Evolutionary conservation across 2,329 filamentous ascomycete species (phyloP), one percentile per base, ranked within the genome.

Genomic region (Xylaria sp.): DNA sequence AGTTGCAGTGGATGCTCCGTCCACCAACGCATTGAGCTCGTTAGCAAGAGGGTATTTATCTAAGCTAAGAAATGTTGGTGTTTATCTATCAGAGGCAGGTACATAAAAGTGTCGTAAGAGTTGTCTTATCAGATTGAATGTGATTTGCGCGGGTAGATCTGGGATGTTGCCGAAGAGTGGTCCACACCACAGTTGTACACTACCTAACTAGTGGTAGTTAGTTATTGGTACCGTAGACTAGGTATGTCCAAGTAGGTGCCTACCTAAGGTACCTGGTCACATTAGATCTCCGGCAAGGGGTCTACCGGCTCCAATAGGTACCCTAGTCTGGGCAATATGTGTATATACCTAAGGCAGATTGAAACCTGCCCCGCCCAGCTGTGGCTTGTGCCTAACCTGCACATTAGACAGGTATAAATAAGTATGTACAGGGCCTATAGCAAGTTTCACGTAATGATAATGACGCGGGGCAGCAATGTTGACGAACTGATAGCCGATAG

Each of bases 401-500:
- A 36, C 34, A 2, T 27, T 27, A 27, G 24, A 36, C 7, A 36
- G 34, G 34, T 36, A 36, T 7, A 11, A 36, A 1, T n/a, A n/a
- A 27, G 24, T 14, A 56, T 11, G 58, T 45, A 54, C 47, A 24
- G 17, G 48, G 4, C 30, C 51, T 54, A 54, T 54, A 61, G 14
- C 50, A 45, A 42, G 34, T 42, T 61, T 61, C 36, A 55, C 60
- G 53, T 57, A 57, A 63, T 59, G 34, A 39, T 19, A 55, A 54
- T 57, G 56, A 55, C 54, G 56, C 48, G 48, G 48, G 55, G 61
- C 65, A 60, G 27, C 65, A 39, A 36, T n/a, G 48, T 64, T 36
- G 50, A 64, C 61, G 56, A 58, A 57, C 57, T 51, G 57, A 61
- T 59, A 51, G 51, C 55, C 34, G 54, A 48, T 47, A 59, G 58